phyloP scores from a whole-genome alignment of 306 rosid species.

The Rosa persica region DNA sequence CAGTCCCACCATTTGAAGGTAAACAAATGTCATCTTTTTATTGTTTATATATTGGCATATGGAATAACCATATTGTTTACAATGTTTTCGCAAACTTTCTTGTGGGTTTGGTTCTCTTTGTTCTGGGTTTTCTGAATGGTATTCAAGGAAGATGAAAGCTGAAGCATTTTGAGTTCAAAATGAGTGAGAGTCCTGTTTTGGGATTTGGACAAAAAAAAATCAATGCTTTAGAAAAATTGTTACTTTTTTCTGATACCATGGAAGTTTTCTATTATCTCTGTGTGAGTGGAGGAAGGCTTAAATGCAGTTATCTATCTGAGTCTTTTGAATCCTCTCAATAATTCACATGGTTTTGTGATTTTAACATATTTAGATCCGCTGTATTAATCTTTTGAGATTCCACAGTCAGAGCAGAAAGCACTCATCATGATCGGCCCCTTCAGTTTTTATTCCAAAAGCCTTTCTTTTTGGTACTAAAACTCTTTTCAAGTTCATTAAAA shows the following conservation, averaged over 20 bases:
- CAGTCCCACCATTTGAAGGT: background rate
- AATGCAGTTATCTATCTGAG: background rate
- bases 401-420: slow-evolving; percentile 7
- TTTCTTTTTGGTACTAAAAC: slow-evolving; percentile 1
- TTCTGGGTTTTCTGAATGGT: background rate
- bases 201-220: background rate
- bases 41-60: background rate
- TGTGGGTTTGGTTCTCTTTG: background rate
- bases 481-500: background rate
- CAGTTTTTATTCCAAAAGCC: background rate
- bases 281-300: background rate
- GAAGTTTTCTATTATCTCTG: background rate
- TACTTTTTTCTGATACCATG: background rate
- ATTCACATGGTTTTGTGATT: background rate
- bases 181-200: background rate
- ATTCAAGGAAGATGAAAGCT: background rate
- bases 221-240: background rate
- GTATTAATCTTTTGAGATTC: background rate
- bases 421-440: background rate
- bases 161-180: slow-evolving; percentile 4
- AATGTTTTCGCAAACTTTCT: background rate
- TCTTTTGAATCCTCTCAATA: background rate
- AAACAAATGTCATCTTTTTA: background rate
- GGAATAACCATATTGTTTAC: too few relatives aligned
- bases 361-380: background rate